Conservation (phyloP, 345 rosid genomes). For the Barbarea vulgaris region DNA sequence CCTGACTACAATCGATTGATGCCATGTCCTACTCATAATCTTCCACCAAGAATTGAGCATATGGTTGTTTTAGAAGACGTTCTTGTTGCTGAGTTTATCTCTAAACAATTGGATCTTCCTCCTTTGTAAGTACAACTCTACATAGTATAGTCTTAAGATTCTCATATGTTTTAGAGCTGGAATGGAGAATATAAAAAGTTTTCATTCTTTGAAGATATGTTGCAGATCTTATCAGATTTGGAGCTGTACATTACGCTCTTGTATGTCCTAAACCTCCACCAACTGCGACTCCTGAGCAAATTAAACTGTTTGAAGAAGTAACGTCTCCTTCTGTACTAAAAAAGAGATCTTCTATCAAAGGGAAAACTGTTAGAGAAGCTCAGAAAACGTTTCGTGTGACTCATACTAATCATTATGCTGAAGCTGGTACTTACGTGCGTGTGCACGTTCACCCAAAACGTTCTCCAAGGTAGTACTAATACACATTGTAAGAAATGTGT, state of each 20-base stretch:
- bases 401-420: constrained; percentile 59
- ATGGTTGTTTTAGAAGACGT: constrained; percentile 75
- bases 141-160: not conserved
- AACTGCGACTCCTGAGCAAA: constrained; percentile 74
- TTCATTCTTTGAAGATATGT: constrained; percentile 83
- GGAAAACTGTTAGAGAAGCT: constrained; percentile 86
- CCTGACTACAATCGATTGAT: constrained; percentile 67
- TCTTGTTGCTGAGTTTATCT: constrained; percentile 60
- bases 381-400: constrained; percentile 86
- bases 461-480: constrained; percentile 68
- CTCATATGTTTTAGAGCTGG: constrained; percentile 5
- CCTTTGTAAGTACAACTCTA: constrained; percentile 60
- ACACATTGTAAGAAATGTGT: not conserved
- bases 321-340: constrained; percentile 66
- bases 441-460: constrained; percentile 96
- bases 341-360: constrained; percentile 71
- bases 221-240: constrained; percentile 93
- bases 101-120: constrained; percentile 72
- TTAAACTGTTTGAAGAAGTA: constrained; percentile 62
- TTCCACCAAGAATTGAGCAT: constrained; percentile 83
- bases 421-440: constrained; percentile 82
- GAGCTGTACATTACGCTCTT: constrained; percentile 90
- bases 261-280: constrained; percentile 92
- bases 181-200: constrained; percentile 35
- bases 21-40: constrained; percentile 67